phyloP scores from a whole-genome alignment of 2,329 filamentous ascomycete genomes.

The Nemania sp. region DNA sequence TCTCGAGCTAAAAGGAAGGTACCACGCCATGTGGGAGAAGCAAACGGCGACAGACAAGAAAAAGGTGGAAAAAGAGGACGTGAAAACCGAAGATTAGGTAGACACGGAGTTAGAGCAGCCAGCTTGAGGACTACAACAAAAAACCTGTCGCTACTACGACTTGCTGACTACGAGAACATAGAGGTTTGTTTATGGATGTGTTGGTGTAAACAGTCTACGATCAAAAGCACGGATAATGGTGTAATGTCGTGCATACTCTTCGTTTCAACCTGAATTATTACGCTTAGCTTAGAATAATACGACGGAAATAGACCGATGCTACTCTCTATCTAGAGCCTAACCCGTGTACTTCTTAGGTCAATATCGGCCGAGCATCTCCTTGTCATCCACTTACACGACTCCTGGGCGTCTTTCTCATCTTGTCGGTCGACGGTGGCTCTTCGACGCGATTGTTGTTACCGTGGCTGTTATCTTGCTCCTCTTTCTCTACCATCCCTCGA shows the following conservation, averaged over 20 bases:
- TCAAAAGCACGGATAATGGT: slow-evolving; percentile 43
- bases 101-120: slow-evolving; percentile 10
- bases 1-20: slow-evolving; percentile 50
- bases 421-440: slow-evolving; percentile 47
- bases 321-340: slow-evolving; percentile 37
- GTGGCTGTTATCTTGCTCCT: slow-evolving; percentile 44
- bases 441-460: slow-evolving; percentile 44
- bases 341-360: slow-evolving; percentile 43
- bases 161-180: slow-evolving; percentile 1
- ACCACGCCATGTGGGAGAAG: slow-evolving; percentile 58
- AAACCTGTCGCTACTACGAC: neutral
- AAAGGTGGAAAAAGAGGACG: slow-evolving; percentile 30
- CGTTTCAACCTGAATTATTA: no score
- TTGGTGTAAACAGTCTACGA: neutral
- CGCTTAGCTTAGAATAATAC: no score
- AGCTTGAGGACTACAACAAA: neutral
- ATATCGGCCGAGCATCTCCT: slow-evolving; percentile 43
- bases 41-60: slow-evolving; percentile 50
- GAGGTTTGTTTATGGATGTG: slow-evolving; percentile 5
- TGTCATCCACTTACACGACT: slow-evolving; percentile 45
- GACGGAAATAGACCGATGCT: neutral
- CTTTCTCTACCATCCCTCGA: slow-evolving; percentile 47
- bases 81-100: slow-evolving; percentile 15
- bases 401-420: slow-evolving; percentile 47
- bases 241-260: slow-evolving; percentile 11